phyloP scores from a whole-genome alignment of 805 yeast genomes.

The Sungouiozyma ichnusensis region DNA sequence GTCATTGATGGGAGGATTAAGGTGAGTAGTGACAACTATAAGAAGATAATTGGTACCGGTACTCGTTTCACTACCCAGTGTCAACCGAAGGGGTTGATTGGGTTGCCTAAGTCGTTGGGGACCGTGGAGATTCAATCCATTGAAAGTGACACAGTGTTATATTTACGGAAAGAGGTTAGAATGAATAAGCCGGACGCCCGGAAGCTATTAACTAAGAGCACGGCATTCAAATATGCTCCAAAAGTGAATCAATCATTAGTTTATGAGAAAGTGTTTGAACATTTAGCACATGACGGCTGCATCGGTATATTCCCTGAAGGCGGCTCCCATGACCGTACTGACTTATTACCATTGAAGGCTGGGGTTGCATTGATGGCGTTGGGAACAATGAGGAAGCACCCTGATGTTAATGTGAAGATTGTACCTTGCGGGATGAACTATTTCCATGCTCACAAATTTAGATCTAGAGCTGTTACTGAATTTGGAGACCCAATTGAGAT shows the following conservation, averaged over 20 bases:
- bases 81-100: slow-evolving; percentile 53
- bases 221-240: slow-evolving; percentile 60
- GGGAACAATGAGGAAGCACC: slow-evolving; percentile 77
- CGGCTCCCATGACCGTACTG: slow-evolving; percentile 93
- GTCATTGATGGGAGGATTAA: slow-evolving; percentile 57
- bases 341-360: slow-evolving; percentile 83
- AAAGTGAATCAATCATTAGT: slow-evolving; percentile 81
- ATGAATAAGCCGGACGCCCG: slow-evolving; percentile 33
- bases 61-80: slow-evolving; percentile 50
- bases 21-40: slow-evolving; percentile 42
- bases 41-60: slow-evolving; percentile 48
- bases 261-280: slow-evolving; percentile 75
- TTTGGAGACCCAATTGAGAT: slow-evolving; percentile 83
- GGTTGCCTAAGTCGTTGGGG: slow-evolving; percentile 71
- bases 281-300: slow-evolving; percentile 68
- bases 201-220: slow-evolving; percentile 39
- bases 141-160: slow-evolving; percentile 59
- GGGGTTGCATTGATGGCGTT: slow-evolving; percentile 98
- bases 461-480: slow-evolving; percentile 91
- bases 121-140: slow-evolving; percentile 60
- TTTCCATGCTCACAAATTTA: slow-evolving; percentile 86
- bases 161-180: slow-evolving; percentile 61
- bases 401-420: slow-evolving; percentile 64
- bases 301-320: slow-evolving; percentile 96
- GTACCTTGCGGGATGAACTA: slow-evolving; percentile 96